Evolutionary conservation across 163 green algal genomes (phyloP).

Genomic region (Scenedesmus sp.): DNA sequence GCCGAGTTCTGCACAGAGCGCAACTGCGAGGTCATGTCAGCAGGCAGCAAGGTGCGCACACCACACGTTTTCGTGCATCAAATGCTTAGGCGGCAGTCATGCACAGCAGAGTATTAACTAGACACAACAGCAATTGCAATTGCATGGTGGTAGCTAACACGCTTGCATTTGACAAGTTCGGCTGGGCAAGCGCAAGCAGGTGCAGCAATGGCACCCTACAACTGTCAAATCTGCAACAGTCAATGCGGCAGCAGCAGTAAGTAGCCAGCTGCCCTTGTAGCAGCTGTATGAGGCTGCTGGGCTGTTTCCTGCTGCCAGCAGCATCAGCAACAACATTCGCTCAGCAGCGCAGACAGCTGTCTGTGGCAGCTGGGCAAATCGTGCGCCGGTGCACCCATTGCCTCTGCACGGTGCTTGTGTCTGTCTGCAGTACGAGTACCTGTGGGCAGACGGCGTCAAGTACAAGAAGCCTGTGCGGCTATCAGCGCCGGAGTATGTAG

Average conservation of each 20-base stretch:
- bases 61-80: not conserved
- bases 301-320: not conserved
- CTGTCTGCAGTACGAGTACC: slow-evolving; percentile 94
- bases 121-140: no score
- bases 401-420: not conserved
- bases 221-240: no score
- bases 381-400: not conserved
- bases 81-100: no score
- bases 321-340: not conserved
- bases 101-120: no score
- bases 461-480: slow-evolving; percentile 95
- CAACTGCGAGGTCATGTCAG: slow-evolving; percentile 95
- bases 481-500: slow-evolving; percentile 96
- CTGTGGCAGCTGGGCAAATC: not conserved
- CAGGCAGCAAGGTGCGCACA: slow-evolving; percentile 84
- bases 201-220: no score
- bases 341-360: not conserved
- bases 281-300: not conserved
- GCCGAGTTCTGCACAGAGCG: slow-evolving; percentile 95
- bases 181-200: no score
- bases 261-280: not conserved
- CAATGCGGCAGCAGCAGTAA: no score
- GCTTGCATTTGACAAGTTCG: no score
- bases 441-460: slow-evolving; percentile 97
- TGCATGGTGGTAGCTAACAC: no score